Evolutionary conservation across 1,139 yeast genomes (phyloP).

Genomic region (Sugiyamaella grinbergsii): DNA sequence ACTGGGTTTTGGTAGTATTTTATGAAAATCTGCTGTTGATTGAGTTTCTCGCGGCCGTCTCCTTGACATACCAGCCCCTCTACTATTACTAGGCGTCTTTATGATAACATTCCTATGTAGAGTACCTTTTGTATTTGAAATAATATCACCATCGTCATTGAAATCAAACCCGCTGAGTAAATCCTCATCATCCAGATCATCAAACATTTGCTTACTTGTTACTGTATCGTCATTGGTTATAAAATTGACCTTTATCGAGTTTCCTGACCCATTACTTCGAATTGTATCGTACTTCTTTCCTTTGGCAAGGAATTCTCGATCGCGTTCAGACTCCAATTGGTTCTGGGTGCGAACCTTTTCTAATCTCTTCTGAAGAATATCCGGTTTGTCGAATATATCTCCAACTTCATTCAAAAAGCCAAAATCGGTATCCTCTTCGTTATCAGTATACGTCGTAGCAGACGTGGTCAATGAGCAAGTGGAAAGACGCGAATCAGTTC

Average conservation of each 20-base stretch:
- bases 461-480: slow-evolving; percentile 25
- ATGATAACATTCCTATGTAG: slow-evolving; percentile 33
- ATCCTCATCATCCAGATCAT: slow-evolving; percentile 30
- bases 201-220: not conserved
- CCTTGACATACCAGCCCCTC: not conserved
- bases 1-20: not conserved
- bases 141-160: slow-evolving; percentile 19
- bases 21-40: slow-evolving; percentile 11
- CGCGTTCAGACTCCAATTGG: slow-evolving; percentile 26
- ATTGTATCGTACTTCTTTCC: slow-evolving; percentile 29
- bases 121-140: slow-evolving; percentile 20
- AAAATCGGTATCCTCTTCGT: slow-evolving; percentile 24
- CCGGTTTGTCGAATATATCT: slow-evolving; percentile 20
- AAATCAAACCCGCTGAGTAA: slow-evolving; percentile 35
- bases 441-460: slow-evolving; percentile 27
- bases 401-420: slow-evolving; percentile 19
- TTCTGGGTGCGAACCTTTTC: slow-evolving; percentile 23
- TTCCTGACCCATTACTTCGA: slow-evolving; percentile 28
- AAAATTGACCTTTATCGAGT: slow-evolving; percentile 3
- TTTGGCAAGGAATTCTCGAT: slow-evolving; percentile 25
- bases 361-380: slow-evolving; percentile 13
- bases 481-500: slow-evolving; percentile 30
- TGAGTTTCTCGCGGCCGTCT: slow-evolving; percentile 7
- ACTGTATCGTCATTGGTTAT: slow-evolving; percentile 3
- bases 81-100: slow-evolving; percentile 14